A percentile compares a stretch with the other conserved stretches of the same genome.
phyloP scores from a whole-genome alignment of 2,329 filamentous ascomycete species.

The Neonectria sp. region DNA sequence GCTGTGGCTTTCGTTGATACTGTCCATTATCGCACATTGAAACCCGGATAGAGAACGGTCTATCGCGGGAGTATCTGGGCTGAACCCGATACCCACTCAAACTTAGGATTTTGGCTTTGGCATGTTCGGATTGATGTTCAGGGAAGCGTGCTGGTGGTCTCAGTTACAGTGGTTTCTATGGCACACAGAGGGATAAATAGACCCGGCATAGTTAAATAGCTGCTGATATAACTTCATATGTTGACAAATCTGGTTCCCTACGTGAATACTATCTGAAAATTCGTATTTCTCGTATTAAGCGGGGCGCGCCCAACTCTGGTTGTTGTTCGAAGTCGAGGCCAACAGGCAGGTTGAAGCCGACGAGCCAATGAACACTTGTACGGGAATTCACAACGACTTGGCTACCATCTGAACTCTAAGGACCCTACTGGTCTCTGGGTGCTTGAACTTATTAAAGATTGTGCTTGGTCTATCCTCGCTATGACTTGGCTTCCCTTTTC shows the following conservation, averaged over 20 bases:
- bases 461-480: neutral
- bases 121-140: slow-evolving; percentile 8
- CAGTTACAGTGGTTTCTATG: slow-evolving; percentile 2
- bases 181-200: neutral
- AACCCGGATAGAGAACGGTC: neutral
- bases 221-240: slow-evolving; percentile 12
- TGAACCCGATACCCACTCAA: slow-evolving; percentile 31
- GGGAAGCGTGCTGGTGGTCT: neutral
- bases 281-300: neutral
- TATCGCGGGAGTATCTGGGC: slow-evolving; percentile 1
- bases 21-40: neutral
- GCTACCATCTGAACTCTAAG: too few relatives aligned
- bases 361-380: neutral
- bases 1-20: neutral
- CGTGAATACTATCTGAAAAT: neutral
- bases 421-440: neutral
- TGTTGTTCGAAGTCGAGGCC: too few relatives aligned
- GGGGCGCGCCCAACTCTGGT: too few relatives aligned
- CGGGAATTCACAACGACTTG: neutral
- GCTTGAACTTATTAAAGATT: neutral
- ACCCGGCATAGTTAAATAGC: slow-evolving; percentile 11
- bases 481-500: slow-evolving; percentile 39
- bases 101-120: slow-evolving; percentile 9
- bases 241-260: neutral
- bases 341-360: too few relatives aligned